Base-by-base conservation (phyloP, 2,329 filamentous ascomycete genomes). In the Neospermospora avenae region DNA sequence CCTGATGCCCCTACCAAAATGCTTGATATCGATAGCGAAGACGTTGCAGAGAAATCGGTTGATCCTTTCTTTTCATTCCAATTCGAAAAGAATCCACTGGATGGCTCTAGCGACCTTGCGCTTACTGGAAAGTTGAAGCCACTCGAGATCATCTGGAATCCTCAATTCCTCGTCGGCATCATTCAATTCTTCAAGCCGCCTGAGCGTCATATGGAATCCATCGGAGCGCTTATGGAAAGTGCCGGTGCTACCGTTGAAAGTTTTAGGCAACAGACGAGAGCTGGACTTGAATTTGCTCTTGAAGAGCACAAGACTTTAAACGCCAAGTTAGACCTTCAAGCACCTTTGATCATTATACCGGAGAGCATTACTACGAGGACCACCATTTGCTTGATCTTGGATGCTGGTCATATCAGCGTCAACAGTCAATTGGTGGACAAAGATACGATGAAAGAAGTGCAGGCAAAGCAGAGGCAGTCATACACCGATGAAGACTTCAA, bases 231-330 rank as follows among this genome's bases (percentile, higher is more conserved):
- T 58, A 91, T 99, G 86, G 96, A 99, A 74, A 91, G 89, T 49
- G 95, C 95, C 4, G 93, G 95, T 24, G 93, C 93, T 1, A 99
- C 95, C 0, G 93, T 99, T 0, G 93, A 99, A 75, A 93, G 93
- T 7, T 81, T 99, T 60, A 85, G 96, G 35, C 93, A 98, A 73
- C 96, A 99, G 76, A 99, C 96, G 4, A 85, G 96, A 72, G 93
- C 95, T 53, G 93, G 95, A 25, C 83, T 99, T 35, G 93, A 99
- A 74, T 99, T 97, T 75, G 96, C 95, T 0, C 79, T 99, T 3
- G 90, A 97, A 70, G 96, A 99, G 72, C 95, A 99, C 80, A 98
- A 96, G 79, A 98, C 95, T 1, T 88, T 99, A 72, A 96, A 99
- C 69, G 93, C 93, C 14, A 91, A 98, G 68, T 81, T 99, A 45